Conservation (phyloP, 495 filamentous ascomycete genomes). For the Hypoxylon lenormandii region DNA sequence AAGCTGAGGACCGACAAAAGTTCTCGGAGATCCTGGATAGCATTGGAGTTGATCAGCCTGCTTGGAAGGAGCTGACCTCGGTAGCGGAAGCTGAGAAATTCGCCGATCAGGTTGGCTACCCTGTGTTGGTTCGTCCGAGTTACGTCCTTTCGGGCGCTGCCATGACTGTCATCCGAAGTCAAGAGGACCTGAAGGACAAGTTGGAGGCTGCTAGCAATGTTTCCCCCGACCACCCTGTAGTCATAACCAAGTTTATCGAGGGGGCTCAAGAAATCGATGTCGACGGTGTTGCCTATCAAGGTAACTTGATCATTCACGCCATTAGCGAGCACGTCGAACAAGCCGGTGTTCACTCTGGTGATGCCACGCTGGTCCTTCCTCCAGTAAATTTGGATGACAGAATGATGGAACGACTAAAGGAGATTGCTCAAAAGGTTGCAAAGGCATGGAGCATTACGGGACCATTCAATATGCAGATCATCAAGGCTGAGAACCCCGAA, state of each 20-base stretch:
- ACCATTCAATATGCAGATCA: constrained; percentile 99
- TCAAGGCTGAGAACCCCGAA: constrained; percentile 82
- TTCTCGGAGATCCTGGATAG: constrained; percentile 97
- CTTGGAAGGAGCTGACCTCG: constrained; percentile 96
- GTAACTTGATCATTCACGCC: constrained; percentile 89
- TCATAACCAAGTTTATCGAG: constrained; percentile 99
- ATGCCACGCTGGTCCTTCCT: constrained; percentile 94
- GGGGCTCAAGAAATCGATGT: constrained; percentile 97
- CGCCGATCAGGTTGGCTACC: constrained; percentile 88
- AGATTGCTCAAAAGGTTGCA: constrained; percentile 93
- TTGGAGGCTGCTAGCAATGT: constrained; percentile 89
- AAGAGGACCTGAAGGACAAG: constrained; percentile 89
- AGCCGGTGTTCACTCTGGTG: constrained; percentile 97
- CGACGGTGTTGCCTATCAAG: constrained; percentile 89
- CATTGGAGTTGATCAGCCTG: constrained; percentile 93
- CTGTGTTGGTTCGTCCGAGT: constrained; percentile 93
- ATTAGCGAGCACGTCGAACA: constrained; percentile 98
- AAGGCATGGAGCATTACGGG: constrained; percentile 97
- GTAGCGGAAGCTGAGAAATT: constrained; percentile 87
- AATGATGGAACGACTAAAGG: constrained; percentile 87
- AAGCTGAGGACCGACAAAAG: constrained; percentile 96
- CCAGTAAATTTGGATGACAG: constrained; percentile 79
- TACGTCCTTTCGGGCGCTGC: constrained; percentile 98
- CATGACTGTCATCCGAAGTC: constrained; percentile 98
- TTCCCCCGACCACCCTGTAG: constrained; percentile 97